Evolutionary conservation across 306 rosid genomes (phyloP), one percentile per base, ranked within the genome.

Genomic region (Vigna hirtella): DNA sequence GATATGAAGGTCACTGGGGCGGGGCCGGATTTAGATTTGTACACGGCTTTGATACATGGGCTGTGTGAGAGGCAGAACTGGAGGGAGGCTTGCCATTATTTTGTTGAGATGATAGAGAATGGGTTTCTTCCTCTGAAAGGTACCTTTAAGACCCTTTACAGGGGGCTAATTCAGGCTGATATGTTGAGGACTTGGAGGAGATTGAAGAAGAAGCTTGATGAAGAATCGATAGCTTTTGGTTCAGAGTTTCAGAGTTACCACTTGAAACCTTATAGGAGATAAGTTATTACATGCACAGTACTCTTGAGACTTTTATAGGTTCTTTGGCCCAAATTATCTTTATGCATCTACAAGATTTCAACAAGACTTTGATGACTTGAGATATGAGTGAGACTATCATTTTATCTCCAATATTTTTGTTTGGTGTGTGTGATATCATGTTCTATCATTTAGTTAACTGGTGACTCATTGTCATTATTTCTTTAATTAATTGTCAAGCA

Each of bases 121-220:
- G 98, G 98, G 18, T 83, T 92, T 89, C 97, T 94, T 70, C 97
- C 97, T 78, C 97, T 84, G 80, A 92, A 86, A 77, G 79, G 89
- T 77, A 94, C 98, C 28, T 94, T 94, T 66, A 90, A 94, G 93
- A 92, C 84, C 10, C 95, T 94, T 30, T 94, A 94, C 72, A 86
- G 76, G 63, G 98, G 98, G 48, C 75, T 92, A 3, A 89, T 94
- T 83, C 97, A 92, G 78, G 83, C 96, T 57, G 95, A 92, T 74
- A 94, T 84, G 97, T 82, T 92, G 89, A 90, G 92, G 84, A 94
- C 95, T 74, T 94, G 98, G 98, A 87, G 93, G 83, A 89, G 97
- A 73, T 87, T 94, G 86, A 90, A 90, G 95, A 92, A 89, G 86
- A 94, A 73, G 70, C 94, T 94, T 59, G 98, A 92, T 80, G 86